phyloP scores from a whole-genome alignment of 176 grass and related monocot genomes.

The Puya raimondii region DNA sequence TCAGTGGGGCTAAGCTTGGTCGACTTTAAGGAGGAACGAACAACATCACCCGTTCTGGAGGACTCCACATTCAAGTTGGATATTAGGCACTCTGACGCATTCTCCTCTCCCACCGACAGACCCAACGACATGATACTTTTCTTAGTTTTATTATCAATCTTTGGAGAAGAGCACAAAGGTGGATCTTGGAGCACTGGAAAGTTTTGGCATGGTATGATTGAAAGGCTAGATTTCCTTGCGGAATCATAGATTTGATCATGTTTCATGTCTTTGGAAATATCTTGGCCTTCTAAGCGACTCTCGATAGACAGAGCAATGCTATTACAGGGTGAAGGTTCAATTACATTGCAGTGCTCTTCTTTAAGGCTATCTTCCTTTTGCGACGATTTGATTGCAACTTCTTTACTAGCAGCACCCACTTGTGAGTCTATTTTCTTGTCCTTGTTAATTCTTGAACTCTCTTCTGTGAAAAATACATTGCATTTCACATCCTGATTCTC shows the following conservation, averaged over 20 bases:
- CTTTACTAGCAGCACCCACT: not conserved
- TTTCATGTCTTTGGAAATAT: conserved; percentile 3
- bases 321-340: not conserved
- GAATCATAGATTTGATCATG: conserved; percentile 21
- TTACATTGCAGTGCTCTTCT: conserved; percentile 24
- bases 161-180: conserved; percentile 81
- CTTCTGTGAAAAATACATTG: conserved; percentile 20
- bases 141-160: conserved; percentile 46
- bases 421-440: conserved; percentile 10
- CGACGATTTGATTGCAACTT: not conserved
- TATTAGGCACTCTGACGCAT: conserved; percentile 21
- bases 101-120: conserved; percentile 19
- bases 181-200: conserved; percentile 45
- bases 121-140: conserved; percentile 49
- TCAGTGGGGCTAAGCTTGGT: conserved; percentile 77
- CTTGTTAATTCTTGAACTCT: conserved; percentile 20
- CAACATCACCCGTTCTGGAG: conserved; percentile 21
- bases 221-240: conserved; percentile 33
- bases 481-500: conserved; percentile 35
- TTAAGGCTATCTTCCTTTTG: conserved; percentile 2
- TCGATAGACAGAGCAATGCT: not conserved
- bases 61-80: conserved; percentile 6
- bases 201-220: conserved; percentile 32
- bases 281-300: not conserved
- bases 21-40: conserved; percentile 63